Evolutionary conservation across 2,329 filamentous ascomycete genomes (phyloP).

Genomic region (Penicillium digitatum): DNA sequence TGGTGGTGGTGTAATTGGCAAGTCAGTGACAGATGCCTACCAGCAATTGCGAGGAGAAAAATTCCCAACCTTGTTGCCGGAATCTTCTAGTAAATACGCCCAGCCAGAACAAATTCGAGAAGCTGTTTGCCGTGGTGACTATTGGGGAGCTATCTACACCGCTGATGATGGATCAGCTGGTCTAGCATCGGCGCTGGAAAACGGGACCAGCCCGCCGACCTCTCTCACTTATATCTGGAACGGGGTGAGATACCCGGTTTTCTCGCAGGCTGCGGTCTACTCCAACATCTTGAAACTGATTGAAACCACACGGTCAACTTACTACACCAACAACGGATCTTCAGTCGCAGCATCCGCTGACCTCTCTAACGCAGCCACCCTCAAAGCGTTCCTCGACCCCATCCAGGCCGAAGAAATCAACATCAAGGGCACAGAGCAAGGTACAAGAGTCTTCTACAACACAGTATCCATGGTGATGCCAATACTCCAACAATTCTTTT

Average conservation of each 20-base stretch:
- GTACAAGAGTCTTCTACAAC: conserved; percentile 39
- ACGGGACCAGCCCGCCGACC: neutral
- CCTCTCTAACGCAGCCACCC: neutral
- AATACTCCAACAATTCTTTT: conserved; percentile 45
- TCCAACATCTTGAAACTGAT: conserved; percentile 1
- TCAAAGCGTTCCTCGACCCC: neutral
- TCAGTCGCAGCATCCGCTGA: neutral
- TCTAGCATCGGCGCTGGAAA: neutral
- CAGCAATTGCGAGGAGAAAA: neutral
- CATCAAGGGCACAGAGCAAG: conserved; percentile 38
- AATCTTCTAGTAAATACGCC: neutral
- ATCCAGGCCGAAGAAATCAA: conserved; percentile 22
- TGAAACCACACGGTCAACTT: neutral
- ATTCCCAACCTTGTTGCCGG: neutral
- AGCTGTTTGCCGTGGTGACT: conserved; percentile 2
- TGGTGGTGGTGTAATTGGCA: conserved; percentile 26
- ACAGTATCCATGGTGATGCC: conserved; percentile 41
- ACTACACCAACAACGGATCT: conserved; percentile 3
- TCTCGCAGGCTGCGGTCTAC: neutral
- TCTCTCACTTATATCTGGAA: conserved; percentile 4
- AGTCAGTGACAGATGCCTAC: conserved; percentile 28
- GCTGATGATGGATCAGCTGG: neutral
- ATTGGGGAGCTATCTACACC: conserved; percentile 1
- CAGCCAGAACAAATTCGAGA: neutral
- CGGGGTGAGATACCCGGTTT: conserved; percentile 1